Evolutionary conservation across 768 basidiomycete genomes (phyloP).

Genomic region (Lentinula lateritia): DNA sequence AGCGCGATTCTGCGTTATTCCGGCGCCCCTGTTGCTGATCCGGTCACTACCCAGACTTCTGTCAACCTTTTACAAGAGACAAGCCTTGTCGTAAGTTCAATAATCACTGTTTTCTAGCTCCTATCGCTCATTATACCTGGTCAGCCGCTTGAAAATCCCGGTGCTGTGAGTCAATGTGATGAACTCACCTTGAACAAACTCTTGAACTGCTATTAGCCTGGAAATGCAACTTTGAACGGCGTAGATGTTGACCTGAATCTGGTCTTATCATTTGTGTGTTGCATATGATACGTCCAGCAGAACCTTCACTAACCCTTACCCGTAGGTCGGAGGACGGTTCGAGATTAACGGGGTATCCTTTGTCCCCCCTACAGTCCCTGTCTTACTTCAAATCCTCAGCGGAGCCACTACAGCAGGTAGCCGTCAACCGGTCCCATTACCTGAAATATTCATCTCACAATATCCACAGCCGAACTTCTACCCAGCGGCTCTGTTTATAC

Average conservation of each 20-base stretch:
- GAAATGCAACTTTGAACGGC: constrained; percentile 17
- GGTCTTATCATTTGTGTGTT: constrained; percentile 11
- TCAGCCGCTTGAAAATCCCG: constrained; percentile 7
- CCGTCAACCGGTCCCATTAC: not conserved
- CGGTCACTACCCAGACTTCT: constrained; percentile 14
- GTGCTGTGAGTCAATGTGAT: constrained; percentile 1
- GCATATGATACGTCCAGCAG: not conserved
- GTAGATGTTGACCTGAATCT: constrained; percentile 21
- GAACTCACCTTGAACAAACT: not conserved
- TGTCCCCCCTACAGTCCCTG: constrained; percentile 30
- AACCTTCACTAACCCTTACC: not conserved
- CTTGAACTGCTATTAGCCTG: constrained; percentile 14
- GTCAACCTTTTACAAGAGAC: constrained; percentile 24
- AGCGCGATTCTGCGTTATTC: constrained; percentile 35
- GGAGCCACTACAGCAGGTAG: constrained; percentile 26
- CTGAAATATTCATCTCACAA: not conserved
- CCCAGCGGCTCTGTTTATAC: constrained; percentile 29
- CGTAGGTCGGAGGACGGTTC: constrained; percentile 16
- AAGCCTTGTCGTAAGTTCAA: constrained; percentile 8
- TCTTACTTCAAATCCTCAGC: constrained; percentile 38
- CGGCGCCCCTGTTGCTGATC: constrained; percentile 24
- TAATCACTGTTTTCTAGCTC: not conserved
- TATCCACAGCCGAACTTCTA: constrained; percentile 15
- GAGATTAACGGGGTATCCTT: constrained; percentile 24
- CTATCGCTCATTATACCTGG: not conserved